Conservation (phyloP, 2,329 filamentous ascomycete genomes). For the Tolypocladium amazonense region DNA sequence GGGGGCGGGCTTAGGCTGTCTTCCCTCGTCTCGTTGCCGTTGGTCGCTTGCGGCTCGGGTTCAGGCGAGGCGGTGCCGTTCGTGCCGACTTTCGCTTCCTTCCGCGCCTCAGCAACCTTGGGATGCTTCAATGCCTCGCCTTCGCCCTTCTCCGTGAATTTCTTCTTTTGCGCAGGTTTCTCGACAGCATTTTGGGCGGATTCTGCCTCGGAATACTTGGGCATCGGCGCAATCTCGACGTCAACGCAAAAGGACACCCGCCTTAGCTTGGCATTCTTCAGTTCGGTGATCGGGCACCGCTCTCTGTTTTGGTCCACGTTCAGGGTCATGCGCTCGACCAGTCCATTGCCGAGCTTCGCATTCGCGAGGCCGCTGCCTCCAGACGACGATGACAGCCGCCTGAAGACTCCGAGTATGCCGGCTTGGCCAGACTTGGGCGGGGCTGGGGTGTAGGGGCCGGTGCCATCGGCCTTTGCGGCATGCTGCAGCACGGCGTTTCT, state of each 20-base stretch:
- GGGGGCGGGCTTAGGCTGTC: conserved; percentile 12
- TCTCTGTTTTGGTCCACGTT: conserved; percentile 77
- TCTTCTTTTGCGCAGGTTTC: conserved; percentile 47
- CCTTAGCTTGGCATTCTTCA: conserved; percentile 71
- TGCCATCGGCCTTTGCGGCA: conserved; percentile 43
- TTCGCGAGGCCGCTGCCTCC: conserved; percentile 23
- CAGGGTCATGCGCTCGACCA: conserved; percentile 71
- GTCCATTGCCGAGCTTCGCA: conserved; percentile 39
- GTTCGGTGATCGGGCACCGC: conserved; percentile 66
- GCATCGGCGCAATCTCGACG: conserved; percentile 87
- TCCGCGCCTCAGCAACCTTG: conserved; percentile 41
- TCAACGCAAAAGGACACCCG: conserved; percentile 94
- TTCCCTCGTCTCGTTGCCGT: conserved; percentile 6
- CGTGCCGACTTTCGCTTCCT: conserved; percentile 18
- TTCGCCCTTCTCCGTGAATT: conserved; percentile 58
- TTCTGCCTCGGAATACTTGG: conserved; percentile 59
- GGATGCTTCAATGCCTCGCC: conserved; percentile 63
- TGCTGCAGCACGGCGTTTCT: conserved; percentile 52
- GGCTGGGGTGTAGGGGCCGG: conserved; percentile 61
- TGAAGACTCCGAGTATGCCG: conserved; percentile 72
- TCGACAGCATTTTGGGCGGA: conserved; percentile 31
- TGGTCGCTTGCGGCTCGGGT: not conserved
- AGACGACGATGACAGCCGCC: conserved; percentile 69
- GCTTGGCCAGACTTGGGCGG: conserved; percentile 59
- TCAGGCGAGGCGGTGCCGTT: conserved; percentile 5